Evolutionary conservation across 169 alveolate genomes (phyloP).

Genomic region (Babesia sp.): DNA sequence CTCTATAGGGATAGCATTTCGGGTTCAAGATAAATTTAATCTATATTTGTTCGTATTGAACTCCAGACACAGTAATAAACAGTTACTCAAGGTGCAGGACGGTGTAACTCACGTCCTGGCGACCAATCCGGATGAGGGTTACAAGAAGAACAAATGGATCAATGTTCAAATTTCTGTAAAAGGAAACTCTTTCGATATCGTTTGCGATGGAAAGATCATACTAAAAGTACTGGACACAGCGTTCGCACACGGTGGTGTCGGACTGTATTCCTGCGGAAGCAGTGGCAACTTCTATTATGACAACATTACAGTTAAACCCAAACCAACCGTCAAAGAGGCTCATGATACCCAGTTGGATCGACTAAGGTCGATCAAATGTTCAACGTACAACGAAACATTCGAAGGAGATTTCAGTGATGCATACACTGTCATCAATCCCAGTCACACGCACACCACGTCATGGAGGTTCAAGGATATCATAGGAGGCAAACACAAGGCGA

Average conservation of each 20-base stretch:
- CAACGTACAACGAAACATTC: slow-evolving; percentile 69
- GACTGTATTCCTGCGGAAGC: slow-evolving; percentile 83
- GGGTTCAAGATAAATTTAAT: slow-evolving; percentile 84
- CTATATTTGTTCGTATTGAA: slow-evolving; percentile 81
- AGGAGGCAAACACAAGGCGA: slow-evolving; percentile 56
- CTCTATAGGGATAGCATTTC: slow-evolving; percentile 82
- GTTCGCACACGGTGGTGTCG: slow-evolving; percentile 83
- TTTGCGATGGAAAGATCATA: slow-evolving; percentile 62
- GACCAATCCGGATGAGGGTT: slow-evolving; percentile 78
- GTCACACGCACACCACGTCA: slow-evolving; percentile 38
- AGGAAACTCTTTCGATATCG: slow-evolving; percentile 65
- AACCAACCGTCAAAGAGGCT: slow-evolving; percentile 62
- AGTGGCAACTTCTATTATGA: slow-evolving; percentile 84
- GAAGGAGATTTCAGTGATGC: slow-evolving; percentile 44
- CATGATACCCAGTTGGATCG: slow-evolving; percentile 23
- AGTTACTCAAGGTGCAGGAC: slow-evolving; percentile 80
- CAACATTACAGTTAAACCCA: slow-evolving; percentile 76
- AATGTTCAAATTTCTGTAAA: slow-evolving; percentile 62
- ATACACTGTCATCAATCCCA: slow-evolving; percentile 39
- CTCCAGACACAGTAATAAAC: slow-evolving; percentile 75
- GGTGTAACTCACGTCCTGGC: slow-evolving; percentile 77
- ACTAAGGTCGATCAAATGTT: slow-evolving; percentile 59
- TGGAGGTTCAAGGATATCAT: slow-evolving; percentile 59
- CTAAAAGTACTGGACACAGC: slow-evolving; percentile 80
- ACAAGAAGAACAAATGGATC: slow-evolving; percentile 76